Evolutionary conservation across 2,329 filamentous ascomycete species (phyloP), one percentile per base, ranked within the genome.

Genomic region (Pyricularia sp.): DNA sequence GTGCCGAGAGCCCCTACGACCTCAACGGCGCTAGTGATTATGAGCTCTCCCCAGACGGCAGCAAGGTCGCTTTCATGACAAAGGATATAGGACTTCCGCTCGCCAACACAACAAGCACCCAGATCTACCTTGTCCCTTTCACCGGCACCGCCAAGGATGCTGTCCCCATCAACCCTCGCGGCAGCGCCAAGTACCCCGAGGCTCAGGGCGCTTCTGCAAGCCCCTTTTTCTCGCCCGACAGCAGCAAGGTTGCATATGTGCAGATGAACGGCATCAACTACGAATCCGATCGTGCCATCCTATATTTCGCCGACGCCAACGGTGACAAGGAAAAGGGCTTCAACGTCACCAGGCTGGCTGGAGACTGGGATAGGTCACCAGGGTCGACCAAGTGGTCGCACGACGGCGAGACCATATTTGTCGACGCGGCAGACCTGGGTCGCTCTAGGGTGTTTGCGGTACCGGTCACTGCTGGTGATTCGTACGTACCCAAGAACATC

Each of bases 261-360:
- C 82, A 84, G 68, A 87, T 86, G 84, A 78, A 80, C 66, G 79
- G 79, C 2, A 80, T 83, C 65, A 77, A 79, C 9, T 88, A 88
- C 69, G 85, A 89, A 71, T 73, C 73, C 22, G 73, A 75, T 63
- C 73, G 73, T n/a, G 71, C 69, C 63, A 74, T 73, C 28, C 62
- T 75, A 12, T 75, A 75, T 64, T 68, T 75, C 24, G 73, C 73
- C 53, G 62, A 64, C 30, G 62, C 55, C 28, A 53, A 44, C 6
- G 26, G 62, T 5, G 67, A 70, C 35, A 77, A 82, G 2, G 82
- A 88, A 70, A 79, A 81, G 68, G 75, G 75, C 3, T 81, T 80
- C 66, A 71, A 74, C 35, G 71, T 75, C 44, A 72, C 68, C 16
- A 70, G 70, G 1, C 70, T 75, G 22, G 73, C 73, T 5, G 67